Percentiles rank a stretch among this genome's conserved stretches.
phyloP scores from a whole-genome alignment of 129 eudicot genomes.

The Flaveria linearis region DNA sequence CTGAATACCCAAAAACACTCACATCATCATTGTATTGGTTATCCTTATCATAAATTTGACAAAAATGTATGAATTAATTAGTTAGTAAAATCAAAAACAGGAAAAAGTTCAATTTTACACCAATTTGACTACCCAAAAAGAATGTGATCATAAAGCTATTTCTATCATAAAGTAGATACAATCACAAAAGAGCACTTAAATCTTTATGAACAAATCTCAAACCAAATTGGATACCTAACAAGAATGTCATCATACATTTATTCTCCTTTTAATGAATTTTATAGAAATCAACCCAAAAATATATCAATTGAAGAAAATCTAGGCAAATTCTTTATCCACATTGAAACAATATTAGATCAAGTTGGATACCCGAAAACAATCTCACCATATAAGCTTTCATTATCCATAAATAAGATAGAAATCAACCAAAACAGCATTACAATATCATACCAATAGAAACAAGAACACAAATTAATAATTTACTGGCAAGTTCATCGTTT shows the following conservation, averaged over 20 bases:
- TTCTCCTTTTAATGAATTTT: neutral
- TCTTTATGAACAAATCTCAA: neutral
- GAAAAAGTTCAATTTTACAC: neutral
- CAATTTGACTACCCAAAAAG: neutral
- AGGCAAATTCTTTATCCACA: neutral
- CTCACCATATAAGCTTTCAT: neutral
- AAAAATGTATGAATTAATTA: neutral
- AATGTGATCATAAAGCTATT: neutral
- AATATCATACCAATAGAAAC: neutral
- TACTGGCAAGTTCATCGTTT: conserved; percentile 4
- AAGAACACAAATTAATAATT: neutral
- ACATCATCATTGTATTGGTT: neutral
- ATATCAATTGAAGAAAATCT: neutral
- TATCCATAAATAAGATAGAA: neutral
- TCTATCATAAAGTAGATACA: too few relatives aligned
- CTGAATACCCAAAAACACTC: neutral
- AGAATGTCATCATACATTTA: neutral
- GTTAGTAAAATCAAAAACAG: neutral
- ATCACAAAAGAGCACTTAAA: neutral
- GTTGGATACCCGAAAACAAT: conserved; percentile 12
- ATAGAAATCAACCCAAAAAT: neutral
- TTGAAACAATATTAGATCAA: neutral
- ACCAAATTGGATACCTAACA: neutral
- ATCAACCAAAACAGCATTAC: neutral
- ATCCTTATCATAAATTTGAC: neutral